Base-by-base conservation (phyloP, 2,329 filamentous ascomycete species). In the Fusarium illudens region DNA sequence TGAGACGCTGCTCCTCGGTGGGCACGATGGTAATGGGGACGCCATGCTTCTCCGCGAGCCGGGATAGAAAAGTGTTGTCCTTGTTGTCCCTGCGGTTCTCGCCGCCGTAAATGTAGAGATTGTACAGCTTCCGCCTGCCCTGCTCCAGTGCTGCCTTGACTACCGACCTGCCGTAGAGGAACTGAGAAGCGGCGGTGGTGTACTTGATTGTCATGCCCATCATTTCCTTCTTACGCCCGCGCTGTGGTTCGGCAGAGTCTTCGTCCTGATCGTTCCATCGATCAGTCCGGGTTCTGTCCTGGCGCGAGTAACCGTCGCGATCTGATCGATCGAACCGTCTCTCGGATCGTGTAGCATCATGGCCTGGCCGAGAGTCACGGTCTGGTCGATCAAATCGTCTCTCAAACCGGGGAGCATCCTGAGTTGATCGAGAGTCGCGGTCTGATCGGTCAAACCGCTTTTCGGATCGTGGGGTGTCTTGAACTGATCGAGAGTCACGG, bases 131-230 rank as follows among this genome's bases (percentile, higher is more conserved):
- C 60, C 96, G 89, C 32, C 88, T 85, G 11, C 83, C 83, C 48
- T 80, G 76, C 68, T 85, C 88, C 19, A 99, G 82, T 0, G 94
- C 94, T 19, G 94, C 92, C 65, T 91, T 85, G 20, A 98, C 93
- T 2, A 92, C 89, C 3, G 91, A 92, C 44, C 87, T 87, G 6
- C 96, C 96, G 75, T 97, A 98, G 3, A 99, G 83, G 72, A 97
- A 98, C 65, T 97, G 91, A 0, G 94, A 97, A 6, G 93, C 92
- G 0, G 95, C 91, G 1, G 93, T 96, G 0, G 92, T 93, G 75
- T 95, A 88, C 49, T 79, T 78, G 62, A 81, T 67, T 1, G 74
- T 79, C 73, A 80, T 76, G 10, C 77, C 70, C 75, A 79, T 79
- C 75, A 79, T 75, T 30, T 69, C 73, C 29, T 73, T 75, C 49